Evolutionary conservation across 192 early-diverging fungal genomes (phyloP), one percentile per base, ranked within the genome.

Genomic region (Gaertneriomyces sp.): DNA sequence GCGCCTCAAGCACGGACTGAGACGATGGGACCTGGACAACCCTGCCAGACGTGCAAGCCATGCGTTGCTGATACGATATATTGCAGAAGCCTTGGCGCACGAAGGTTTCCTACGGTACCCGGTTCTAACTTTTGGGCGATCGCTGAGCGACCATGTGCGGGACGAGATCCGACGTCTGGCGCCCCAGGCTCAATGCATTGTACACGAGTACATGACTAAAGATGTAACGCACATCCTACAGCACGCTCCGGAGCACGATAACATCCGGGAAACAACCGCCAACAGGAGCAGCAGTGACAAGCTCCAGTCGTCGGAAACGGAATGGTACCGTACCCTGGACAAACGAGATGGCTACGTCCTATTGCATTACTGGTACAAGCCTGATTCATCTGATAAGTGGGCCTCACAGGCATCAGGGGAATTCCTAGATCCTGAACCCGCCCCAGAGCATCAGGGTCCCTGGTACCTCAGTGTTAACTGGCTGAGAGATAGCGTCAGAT

Each of bases 381-480:
- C 70, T 12, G 70, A 71, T 39, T 71, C 70, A 10, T 16, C 10
- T 17, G 70, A 71, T 53, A 50, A 58, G 8, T 71, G 70, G 70
- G 63, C 64, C 5, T 50, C 63, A 6, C 47, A 71, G 12, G 43
- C 12, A 6, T 62, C 61, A 20, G 70, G 63, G 11, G 70, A 71
- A 6, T 71, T 44, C 44, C 19, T 71, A 58, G 70, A 71, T 60
- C 70, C 70, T 9, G 70, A 71, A 52, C 70, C 70, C 7, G 79
- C 81, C 0, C 87, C 84, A 2, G 77, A 83, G 39, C 89, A 88
- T 61, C 69, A 53, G 7, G 90, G 90, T 0, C 75, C 88, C 0
- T 92, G 90, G 89, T 76, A 77, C 44, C 81, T 93, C 9, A 82
- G 81, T 17, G 69, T 64, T 12, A 82, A 87, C 39, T 94, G 91